Percentiles rank a stretch among this genome's conserved stretches.
Evolutionary conservation across 2,329 filamentous ascomycete genomes (phyloP).

Genomic region (Lachnellula subtilissima): DNA sequence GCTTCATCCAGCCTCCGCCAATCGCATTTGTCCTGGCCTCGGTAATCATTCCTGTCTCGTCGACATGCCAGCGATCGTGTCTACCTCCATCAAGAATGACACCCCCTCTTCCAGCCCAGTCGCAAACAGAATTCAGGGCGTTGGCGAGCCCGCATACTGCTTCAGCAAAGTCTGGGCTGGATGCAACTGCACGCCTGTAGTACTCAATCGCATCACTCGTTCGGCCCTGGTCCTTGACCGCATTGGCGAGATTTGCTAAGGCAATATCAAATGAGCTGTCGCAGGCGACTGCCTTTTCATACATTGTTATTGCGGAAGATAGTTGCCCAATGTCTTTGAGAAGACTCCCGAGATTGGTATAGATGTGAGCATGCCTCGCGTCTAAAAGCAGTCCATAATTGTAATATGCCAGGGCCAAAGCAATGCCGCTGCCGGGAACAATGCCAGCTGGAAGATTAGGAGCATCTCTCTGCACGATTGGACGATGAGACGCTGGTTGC

Average conservation of each 20-base stretch:
- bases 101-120: slow-evolving; percentile 87
- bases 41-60: slow-evolving; percentile 74
- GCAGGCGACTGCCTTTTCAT: slow-evolving; percentile 87
- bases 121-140: slow-evolving; percentile 91
- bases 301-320: slow-evolving; percentile 90
- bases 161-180: slow-evolving; percentile 95
- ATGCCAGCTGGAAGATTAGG: slow-evolving; percentile 55
- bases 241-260: slow-evolving; percentile 91
- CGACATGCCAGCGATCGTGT: slow-evolving; percentile 90
- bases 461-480: slow-evolving; percentile 28
- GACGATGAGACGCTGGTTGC: slow-evolving; percentile 47
- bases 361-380: slow-evolving; percentile 85
- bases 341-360: slow-evolving; percentile 92
- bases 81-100: slow-evolving; percentile 68
- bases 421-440: slow-evolving; percentile 77
- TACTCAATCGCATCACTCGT: slow-evolving; percentile 89
- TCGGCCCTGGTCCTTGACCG: slow-evolving; percentile 91
- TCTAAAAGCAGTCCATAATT: slow-evolving; percentile 89
- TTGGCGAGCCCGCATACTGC: slow-evolving; percentile 94
- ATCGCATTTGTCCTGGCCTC: slow-evolving; percentile 61
- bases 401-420: slow-evolving; percentile 87
- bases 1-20: slow-evolving; percentile 77
- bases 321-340: slow-evolving; percentile 95
- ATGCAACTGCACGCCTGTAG: slow-evolving; percentile 81
- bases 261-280: slow-evolving; percentile 97